A percentile compares a stretch with the other conserved stretches of the same genome.
phyloP scores from a whole-genome alignment of 2,329 filamentous ascomycete species.

The Fusarium tjaetaba region DNA sequence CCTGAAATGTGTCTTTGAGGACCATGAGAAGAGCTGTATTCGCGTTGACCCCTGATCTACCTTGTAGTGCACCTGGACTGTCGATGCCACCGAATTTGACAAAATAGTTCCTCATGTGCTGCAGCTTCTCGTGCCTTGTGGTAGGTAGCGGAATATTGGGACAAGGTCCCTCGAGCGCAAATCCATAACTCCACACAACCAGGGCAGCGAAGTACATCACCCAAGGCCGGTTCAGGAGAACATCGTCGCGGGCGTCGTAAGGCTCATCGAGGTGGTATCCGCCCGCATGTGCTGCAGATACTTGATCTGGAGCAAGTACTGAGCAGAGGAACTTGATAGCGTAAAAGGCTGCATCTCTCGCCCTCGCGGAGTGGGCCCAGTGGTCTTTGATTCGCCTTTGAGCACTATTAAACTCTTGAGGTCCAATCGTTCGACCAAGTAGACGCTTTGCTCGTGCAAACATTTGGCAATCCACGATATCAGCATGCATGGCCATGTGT shows the following conservation, averaged over 20 bases:
- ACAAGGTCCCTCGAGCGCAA: conserved; percentile 84
- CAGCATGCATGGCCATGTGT: conserved; percentile 97
- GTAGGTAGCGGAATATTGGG: conserved; percentile 61
- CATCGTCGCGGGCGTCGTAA: conserved; percentile 89
- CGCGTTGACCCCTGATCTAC: conserved; percentile 79
- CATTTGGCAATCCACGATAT: conserved; percentile 97
- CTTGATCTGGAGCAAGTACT: conserved; percentile 72
- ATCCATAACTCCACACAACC: conserved; percentile 96
- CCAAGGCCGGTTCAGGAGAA: conserved; percentile 91
- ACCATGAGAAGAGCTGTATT: conserved; percentile 85
- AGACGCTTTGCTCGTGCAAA: conserved; percentile 88
- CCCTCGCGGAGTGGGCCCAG: conserved; percentile 90
- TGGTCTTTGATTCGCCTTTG: conserved; percentile 84
- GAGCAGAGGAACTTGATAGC: conserved; percentile 87
- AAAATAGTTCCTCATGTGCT: conserved; percentile 84
- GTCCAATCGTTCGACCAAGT: conserved; percentile 84
- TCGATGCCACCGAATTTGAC: conserved; percentile 74
- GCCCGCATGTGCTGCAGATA: conserved; percentile 50
- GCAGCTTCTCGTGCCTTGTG: conserved; percentile 72
- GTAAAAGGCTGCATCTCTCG: conserved; percentile 91
- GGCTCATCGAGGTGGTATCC: conserved; percentile 56
- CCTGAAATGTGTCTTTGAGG: conserved; percentile 78
- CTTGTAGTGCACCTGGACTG: conserved; percentile 80
- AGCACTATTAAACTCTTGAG: conserved; percentile 81
- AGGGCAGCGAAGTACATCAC: conserved; percentile 92